Evolutionary conservation across 2,329 filamentous ascomycete genomes (phyloP).

Genomic region (Tolypocladium guangdongense): DNA sequence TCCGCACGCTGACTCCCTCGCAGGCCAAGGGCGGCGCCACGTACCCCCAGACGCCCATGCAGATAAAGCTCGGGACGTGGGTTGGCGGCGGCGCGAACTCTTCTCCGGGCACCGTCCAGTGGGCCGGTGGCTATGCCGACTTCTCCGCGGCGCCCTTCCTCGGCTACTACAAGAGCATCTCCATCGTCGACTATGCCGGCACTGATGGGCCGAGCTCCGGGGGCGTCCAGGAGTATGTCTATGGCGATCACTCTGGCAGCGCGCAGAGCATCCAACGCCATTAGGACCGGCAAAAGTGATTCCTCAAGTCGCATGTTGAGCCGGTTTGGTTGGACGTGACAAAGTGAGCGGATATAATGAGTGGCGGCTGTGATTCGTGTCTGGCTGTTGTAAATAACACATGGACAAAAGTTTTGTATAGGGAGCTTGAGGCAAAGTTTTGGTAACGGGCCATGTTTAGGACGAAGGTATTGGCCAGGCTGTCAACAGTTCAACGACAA

Average conservation of each 20-base stretch:
- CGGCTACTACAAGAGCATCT: constrained; percentile 46
- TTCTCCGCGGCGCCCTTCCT: constrained; percentile 41
- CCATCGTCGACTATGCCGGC: constrained; percentile 43
- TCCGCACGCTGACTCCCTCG: constrained; percentile 50
- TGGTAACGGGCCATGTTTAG: too few relatives aligned
- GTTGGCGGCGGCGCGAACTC: constrained; percentile 47
- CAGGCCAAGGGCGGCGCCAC: constrained; percentile 46
- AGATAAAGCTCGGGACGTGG: constrained; percentile 60
- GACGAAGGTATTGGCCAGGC: background rate
- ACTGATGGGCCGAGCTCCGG: constrained; percentile 25
- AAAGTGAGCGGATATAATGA: background rate
- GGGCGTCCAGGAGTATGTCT: constrained; percentile 40
- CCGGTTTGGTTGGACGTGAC: too few relatives aligned
- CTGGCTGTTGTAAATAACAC: background rate
- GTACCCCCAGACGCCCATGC: constrained; percentile 66
- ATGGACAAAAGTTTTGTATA: background rate
- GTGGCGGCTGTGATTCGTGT: background rate
- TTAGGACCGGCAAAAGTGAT: background rate
- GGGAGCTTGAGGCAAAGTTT: background rate
- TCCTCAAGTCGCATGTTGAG: background rate
- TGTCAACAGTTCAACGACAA: background rate
- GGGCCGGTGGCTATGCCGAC: constrained; percentile 52
- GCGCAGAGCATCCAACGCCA: constrained; percentile 36
- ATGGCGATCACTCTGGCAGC: constrained; percentile 35
- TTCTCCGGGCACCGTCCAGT: constrained; percentile 57